These are phyloP conservation scores for Colletotrichum destructivum DNA, from an alignment of 2,329 filamentous ascomycete species.

Conservation along the genomic window DNA sequence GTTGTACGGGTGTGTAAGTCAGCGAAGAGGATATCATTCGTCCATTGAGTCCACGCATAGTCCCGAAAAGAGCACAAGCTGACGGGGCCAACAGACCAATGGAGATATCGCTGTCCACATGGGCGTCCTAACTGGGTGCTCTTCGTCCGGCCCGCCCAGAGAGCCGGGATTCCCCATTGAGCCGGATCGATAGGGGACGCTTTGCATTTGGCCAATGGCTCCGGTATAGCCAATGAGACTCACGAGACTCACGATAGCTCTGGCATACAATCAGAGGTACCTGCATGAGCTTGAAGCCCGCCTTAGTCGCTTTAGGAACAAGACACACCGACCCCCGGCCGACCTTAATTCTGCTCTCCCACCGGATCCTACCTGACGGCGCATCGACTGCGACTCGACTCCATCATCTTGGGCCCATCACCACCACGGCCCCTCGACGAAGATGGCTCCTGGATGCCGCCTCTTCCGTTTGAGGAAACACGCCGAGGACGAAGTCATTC, in stretches of 20 bases:
- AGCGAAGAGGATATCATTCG: no score
- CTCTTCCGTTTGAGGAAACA: background rate
- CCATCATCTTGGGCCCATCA: background rate
- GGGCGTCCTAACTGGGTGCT: constrained; percentile 19
- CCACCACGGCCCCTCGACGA: background rate
- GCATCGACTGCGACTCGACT: constrained; percentile 8
- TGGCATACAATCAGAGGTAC: no score
- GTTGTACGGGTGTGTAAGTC: no score
- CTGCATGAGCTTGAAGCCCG: background rate
- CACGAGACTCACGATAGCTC: no score
- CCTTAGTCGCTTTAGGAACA: background rate
- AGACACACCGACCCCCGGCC: background rate
- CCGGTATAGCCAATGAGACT: background rate
- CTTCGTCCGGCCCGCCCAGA: background rate
- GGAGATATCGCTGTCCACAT: background rate
- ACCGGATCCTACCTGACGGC: constrained; percentile 38
- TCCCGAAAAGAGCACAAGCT: background rate
- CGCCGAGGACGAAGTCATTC: background rate
- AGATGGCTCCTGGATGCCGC: background rate
- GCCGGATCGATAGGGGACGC: background rate
- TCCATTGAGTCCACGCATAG: background rate
- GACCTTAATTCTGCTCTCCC: constrained; percentile 2
- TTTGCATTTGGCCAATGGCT: background rate
- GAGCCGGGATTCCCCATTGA: background rate
- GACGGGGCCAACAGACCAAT: constrained; percentile 15